phyloP scores from a whole-genome alignment of 163 green algal species.

The Dunaliella salina region DNA sequence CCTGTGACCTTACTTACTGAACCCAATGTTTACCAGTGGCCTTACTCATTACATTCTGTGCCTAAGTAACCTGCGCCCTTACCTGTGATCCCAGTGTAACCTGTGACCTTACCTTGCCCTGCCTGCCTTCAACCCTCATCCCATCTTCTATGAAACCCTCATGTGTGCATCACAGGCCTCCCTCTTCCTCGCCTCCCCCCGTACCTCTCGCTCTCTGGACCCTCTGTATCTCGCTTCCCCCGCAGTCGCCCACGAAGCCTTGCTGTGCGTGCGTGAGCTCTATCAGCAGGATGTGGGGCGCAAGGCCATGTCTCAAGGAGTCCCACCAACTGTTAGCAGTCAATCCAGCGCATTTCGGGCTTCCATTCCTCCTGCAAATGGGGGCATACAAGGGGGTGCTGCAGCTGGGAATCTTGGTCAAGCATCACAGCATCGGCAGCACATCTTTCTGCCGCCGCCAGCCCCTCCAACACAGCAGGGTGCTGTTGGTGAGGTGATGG shows the following conservation, averaged over 20 bases:
- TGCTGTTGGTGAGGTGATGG: neutral
- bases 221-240: conserved; percentile 46
- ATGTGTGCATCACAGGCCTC: neutral
- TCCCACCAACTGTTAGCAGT: neutral
- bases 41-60: too few species aligned
- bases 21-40: too few species aligned
- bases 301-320: neutral
- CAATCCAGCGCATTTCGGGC: neutral
- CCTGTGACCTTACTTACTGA: too few species aligned
- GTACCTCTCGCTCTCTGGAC: conserved; percentile 25
- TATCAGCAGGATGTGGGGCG: neutral
- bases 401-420: neutral
- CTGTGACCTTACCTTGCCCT: too few species aligned
- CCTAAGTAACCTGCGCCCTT: too few species aligned
- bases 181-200: conserved; percentile 1
- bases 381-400: conserved; percentile 1
- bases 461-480: neutral
- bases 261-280: conserved; percentile 19
- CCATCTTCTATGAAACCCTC: neutral
- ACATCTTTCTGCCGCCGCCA: neutral
- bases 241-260: conserved; percentile 49
- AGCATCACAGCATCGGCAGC: neutral
- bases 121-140: too few species aligned
- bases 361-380: neutral
- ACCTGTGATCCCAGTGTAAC: too few species aligned